Conservation (phyloP, 1,284 basidiomycete species). For the Ceratobasidium sp. region DNA sequence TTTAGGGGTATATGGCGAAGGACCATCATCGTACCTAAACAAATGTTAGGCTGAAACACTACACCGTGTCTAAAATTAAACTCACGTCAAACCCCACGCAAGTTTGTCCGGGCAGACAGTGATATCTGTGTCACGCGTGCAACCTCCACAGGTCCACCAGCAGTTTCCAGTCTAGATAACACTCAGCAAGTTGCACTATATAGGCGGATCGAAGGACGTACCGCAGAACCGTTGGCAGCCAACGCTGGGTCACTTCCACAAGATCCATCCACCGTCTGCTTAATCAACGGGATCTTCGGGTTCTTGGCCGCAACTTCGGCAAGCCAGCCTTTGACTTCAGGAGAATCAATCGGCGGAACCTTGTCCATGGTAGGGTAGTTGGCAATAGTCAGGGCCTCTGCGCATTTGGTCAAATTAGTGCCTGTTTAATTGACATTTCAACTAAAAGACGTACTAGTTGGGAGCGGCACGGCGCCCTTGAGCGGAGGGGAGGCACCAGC, state of each 20-base stretch:
- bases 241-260: slow-evolving; percentile 48
- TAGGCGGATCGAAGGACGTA: not conserved
- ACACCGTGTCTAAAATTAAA: slow-evolving; percentile 12
- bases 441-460: slow-evolving; percentile 49
- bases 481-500: slow-evolving; percentile 55
- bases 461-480: slow-evolving; percentile 53
- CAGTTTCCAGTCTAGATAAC: slow-evolving; percentile 48
- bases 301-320: slow-evolving; percentile 52
- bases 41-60: slow-evolving; percentile 30
- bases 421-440: not conserved
- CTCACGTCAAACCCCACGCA: slow-evolving; percentile 81
- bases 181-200: not conserved
- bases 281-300: slow-evolving; percentile 61
- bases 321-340: slow-evolving; percentile 62
- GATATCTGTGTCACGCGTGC: slow-evolving; percentile 78
- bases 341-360: slow-evolving; percentile 61
- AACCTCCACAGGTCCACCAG: slow-evolving; percentile 83
- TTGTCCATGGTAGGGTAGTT: slow-evolving; percentile 57
- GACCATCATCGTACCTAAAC: slow-evolving; percentile 84
- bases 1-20: slow-evolving; percentile 81
- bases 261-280: slow-evolving; percentile 54
- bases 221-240: slow-evolving; percentile 45
- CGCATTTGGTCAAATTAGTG: slow-evolving; percentile 2
- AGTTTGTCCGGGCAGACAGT: slow-evolving; percentile 81
- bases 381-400: slow-evolving; percentile 42